phyloP scores from a whole-genome alignment of 768 basidiomycete species.

The Leccinum uliginosum region DNA sequence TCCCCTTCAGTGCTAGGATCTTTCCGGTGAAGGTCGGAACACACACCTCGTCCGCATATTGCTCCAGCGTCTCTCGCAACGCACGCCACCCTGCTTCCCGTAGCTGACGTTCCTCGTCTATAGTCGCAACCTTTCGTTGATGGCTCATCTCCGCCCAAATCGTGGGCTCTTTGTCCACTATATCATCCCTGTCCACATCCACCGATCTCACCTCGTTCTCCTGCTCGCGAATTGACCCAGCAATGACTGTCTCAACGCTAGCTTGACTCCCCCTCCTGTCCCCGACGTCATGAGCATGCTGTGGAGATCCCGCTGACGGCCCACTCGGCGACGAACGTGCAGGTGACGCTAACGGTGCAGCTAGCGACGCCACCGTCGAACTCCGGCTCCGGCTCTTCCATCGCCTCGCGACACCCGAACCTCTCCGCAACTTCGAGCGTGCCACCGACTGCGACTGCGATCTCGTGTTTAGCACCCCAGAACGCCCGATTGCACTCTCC shows the following conservation, averaged over 20 bases:
- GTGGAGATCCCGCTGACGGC: constrained; percentile 10
- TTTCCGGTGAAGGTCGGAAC: background rate
- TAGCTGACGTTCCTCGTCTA: constrained; percentile 46
- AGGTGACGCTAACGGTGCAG: constrained; percentile 34
- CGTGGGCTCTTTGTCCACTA: constrained; percentile 26
- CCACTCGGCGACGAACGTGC: constrained; percentile 12
- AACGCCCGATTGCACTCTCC: constrained; percentile 5
- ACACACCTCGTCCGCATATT: constrained; percentile 57
- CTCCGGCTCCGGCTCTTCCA: constrained; percentile 50
- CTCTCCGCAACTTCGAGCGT: constrained; percentile 29
- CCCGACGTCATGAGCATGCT: constrained; percentile 19
- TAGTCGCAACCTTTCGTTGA: constrained; percentile 24
- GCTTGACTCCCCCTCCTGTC: constrained; percentile 53
- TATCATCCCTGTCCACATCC: constrained; percentile 19
- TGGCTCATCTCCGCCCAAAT: constrained; percentile 28
- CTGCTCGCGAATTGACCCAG: constrained; percentile 41
- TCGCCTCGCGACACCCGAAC: constrained; percentile 17
- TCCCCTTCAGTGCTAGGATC: background rate
- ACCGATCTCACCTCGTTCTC: constrained; percentile 24
- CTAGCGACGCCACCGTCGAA: constrained; percentile 62
- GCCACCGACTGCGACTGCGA: constrained; percentile 29
- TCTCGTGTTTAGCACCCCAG: background rate
- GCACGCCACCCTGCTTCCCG: constrained; percentile 55
- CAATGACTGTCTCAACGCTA: constrained; percentile 70
- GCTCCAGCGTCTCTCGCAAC: constrained; percentile 52